Base-by-base conservation (phyloP, 192 early-diverging fungal species). In the Gonapodya prolifera region DNA sequence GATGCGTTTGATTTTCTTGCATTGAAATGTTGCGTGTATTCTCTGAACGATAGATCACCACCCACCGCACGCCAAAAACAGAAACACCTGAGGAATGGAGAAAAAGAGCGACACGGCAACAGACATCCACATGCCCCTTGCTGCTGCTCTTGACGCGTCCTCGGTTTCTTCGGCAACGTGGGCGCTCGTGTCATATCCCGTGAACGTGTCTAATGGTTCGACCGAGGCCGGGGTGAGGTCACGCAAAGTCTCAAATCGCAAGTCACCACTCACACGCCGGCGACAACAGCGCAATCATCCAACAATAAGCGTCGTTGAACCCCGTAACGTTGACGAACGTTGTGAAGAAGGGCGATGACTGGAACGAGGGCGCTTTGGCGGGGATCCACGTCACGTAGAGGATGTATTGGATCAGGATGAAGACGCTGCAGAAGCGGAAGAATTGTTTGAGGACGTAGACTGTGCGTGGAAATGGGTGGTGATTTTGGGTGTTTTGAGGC, bases 101-200 rank as follows among this genome's bases (percentile, higher is more conserved):
- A 73, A 73, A 8, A 73, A 2, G 8, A 73, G 29, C 8, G 71
- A 18, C 31, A 73, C 32, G 31, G 71, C 71, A 29, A 73, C 71
- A 8, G 71, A 16, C 8, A 32, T 32, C 28, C 32, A 73, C 71
- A 73, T 73, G 2, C 71, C 71, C 8, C 71, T 2, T 8, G 71
- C 18, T 18, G 71, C 71, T 2, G 71, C 29, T 32, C 71, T 18
- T 29, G 71, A 18, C 28, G 71, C 71, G 18, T 29, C 71, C 71
- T 16, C 32, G 71, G 71, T 73, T 32, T 73, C 71, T 29, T 73
- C 71, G 8, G 71, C 16, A 13, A 73, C 32, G 71, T 73, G 71
- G 31, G 71, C 71, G 8, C 28, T 30, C 8, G 71, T 29, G 31
- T 73, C 71, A 29, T 73, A 73, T 8, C 71, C 71, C 2, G 13